Base-by-base conservation (phyloP, 371 early-diverging fungal genomes). In the Vairimorpha necatrix region DNA sequence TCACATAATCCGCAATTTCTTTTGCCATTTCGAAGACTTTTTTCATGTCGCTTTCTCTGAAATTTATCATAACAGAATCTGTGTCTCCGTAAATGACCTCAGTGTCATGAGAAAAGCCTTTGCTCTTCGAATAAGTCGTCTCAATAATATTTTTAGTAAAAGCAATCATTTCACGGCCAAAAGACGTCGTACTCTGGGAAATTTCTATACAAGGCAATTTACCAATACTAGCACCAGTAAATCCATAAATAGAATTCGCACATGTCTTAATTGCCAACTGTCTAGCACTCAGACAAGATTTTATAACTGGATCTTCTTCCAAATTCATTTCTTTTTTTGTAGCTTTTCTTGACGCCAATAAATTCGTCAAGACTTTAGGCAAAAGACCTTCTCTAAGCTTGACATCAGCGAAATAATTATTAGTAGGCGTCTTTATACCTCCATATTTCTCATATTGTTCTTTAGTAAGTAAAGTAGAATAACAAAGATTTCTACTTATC, bases 61-160 rank as follows among this genome's bases (percentile, higher is more conserved):
- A 95, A 68, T 94, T 93, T 66, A 99, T 93, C 99, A 99, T 98
- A 30, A 99, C 97, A 1, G 98, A 98, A 87, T 99, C 98, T 0
- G 98, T 99, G 84, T 99, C 99, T 62, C 99, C 99, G 79, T 98
- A 99, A 69, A 98, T 94, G 60, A 99, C 96, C 36, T 87, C 84
- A 0, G 94, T 92, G 78, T 96, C 90, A 76, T 91, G 88, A 30
- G 88, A 84, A 79, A 91, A 95, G 0, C 93, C 94, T 75, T 94
- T 94, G 20, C 83, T 88, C 11, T 90, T 88, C 0, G 88, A 89
- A 82, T 88, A 97, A 32, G 88, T 88, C 6, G 84, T 87, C 83
- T 98, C 96, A 0, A 98, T 93, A 32, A 89, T 88, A 83, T 87
- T 85, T 80, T 93, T 91, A 1, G 98, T 95, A 68, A 86, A 85